Base-by-base conservation (phyloP, 352 stramenopile genomes). In the Phytopythium cucurbitacearum region DNA sequence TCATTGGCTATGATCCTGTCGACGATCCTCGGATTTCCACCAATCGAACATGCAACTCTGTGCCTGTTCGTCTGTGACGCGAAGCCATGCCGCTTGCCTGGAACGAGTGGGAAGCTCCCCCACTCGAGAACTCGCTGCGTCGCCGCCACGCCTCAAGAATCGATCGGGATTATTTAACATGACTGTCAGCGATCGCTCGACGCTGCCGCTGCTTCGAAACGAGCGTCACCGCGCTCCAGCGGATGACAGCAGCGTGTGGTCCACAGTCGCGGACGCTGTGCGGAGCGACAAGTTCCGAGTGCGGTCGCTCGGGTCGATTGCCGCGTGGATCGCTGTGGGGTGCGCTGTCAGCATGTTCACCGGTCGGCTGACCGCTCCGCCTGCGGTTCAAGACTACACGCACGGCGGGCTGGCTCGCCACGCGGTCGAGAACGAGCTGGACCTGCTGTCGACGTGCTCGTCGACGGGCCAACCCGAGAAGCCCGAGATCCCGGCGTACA, bases 261-360 rank as follows among this genome's bases (percentile, higher is more conserved):
- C 7, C 16, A 5, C n/a, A 4, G 47, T 39, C 7, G 59, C 40
- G 42, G 40, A 63, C 13, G 60, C 48, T 13, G 51, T 80, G 43
- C 67, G 59, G 36, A 41, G 57, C 10, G 67, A 79, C 53, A 69
- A 70, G 45, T 79, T 65, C 56, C 66, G 60, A 50, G 12, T 73
- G 43, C 60, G 57, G 47, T 64, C 69, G 47, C 48, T 81, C 40
- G 65, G 65, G 6, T 75, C 76, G 28, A 59, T 82, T 35, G 38
- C 83, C 38, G 76, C 59, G 33, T 87, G 68, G 69, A 61, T 87
- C 42, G 72, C 73, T 3, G 40, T 85, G 46, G 79, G 79, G 15
- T 64, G 70, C 57, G 61, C 73, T 36, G 53, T 80, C 45, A 87
- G 62, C 57, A 62, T 71, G n/a, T 46, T 69, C 7, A 21, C 64